Percentiles rank a stretch among this genome's conserved stretches.
Evolutionary conservation across 1,284 basidiomycete genomes (phyloP).

Genomic region (Leccinum fallax): DNA sequence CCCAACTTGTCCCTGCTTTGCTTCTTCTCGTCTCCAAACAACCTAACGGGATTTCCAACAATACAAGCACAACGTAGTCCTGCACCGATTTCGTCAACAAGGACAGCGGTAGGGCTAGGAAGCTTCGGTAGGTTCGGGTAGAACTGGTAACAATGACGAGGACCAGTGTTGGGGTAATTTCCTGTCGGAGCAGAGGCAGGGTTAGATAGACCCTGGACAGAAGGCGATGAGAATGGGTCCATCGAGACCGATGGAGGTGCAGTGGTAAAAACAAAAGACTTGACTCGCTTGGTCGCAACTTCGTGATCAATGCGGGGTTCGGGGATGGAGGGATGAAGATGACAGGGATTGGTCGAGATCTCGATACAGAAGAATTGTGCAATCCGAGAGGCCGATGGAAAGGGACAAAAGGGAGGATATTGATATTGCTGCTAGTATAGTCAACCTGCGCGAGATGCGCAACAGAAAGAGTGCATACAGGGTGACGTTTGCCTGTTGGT

Average conservation of each 20-base stretch:
- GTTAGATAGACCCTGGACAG: conserved; percentile 3
- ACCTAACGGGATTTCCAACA: conserved; percentile 71
- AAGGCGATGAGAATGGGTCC: conserved; percentile 19
- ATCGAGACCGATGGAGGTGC: conserved; percentile 40
- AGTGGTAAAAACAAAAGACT: conserved; percentile 87
- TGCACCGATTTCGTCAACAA: conserved; percentile 86
- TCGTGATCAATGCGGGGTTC: conserved; percentile 84
- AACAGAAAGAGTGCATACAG: conserved; percentile 49
- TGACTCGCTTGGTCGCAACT: conserved; percentile 83
- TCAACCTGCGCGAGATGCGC: background rate
- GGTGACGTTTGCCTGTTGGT: conserved; percentile 76
- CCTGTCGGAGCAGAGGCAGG: conserved; percentile 4
- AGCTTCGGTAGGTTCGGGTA: conserved; percentile 77
- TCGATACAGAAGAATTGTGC: conserved; percentile 85
- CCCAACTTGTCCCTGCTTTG: conserved; percentile 83
- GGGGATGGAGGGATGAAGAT: conserved; percentile 67
- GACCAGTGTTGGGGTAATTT: conserved; percentile 47
- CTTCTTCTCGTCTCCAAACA: conserved; percentile 89
- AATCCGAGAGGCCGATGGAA: conserved; percentile 90
- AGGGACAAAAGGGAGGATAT: conserved; percentile 84
- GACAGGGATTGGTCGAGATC: conserved; percentile 88
- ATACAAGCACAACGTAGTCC: conserved; percentile 84
- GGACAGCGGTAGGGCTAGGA: conserved; percentile 63
- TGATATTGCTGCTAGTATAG: conserved; percentile 55
- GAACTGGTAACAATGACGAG: conserved; percentile 91